These are phyloP conservation scores for Beauveria rudraprayagi DNA, from an alignment of 2,329 filamentous ascomycete genomes.

Conservation along the genomic window DNA sequence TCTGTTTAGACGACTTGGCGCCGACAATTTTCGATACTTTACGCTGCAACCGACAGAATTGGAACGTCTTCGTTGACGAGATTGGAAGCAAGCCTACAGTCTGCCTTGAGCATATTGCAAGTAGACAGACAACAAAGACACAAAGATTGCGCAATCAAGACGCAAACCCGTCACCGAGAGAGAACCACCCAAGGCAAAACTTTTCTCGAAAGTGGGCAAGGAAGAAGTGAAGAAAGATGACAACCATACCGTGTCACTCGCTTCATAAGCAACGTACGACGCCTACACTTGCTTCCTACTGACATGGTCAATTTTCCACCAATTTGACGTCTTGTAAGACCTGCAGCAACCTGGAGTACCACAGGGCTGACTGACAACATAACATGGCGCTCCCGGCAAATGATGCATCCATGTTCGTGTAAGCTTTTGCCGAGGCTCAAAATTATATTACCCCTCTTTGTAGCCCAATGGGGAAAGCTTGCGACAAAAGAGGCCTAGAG, in stretches of 20 bases:
- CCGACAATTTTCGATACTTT: no score
- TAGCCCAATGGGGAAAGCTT: not conserved
- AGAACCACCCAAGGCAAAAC: no score
- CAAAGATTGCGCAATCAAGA: no score
- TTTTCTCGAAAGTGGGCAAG: not conserved
- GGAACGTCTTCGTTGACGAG: no score
- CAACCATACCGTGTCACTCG: not conserved
- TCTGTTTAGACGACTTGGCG: no score
- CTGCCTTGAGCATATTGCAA: no score
- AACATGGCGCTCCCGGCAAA: conserved; percentile 1
- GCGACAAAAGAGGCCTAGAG: not conserved
- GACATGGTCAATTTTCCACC: not conserved
- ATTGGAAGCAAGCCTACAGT: no score
- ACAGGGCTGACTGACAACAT: conserved; percentile 1
- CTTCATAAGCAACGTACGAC: not conserved
- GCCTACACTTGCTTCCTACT: not conserved
- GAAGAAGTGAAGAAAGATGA: no score
- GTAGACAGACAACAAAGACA: no score
- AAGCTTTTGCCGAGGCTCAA: not conserved
- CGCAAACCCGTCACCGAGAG: no score
- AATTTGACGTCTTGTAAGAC: not conserved
- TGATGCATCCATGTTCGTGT: not conserved
- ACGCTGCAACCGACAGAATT: no score
- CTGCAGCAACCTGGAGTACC: not conserved
- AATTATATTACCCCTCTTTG: not conserved